Percentiles rank a stretch among this genome's conserved stretches.
phyloP scores from a whole-genome alignment of 2,329 filamentous ascomycete genomes.

The Cytospora chrysosperma region DNA sequence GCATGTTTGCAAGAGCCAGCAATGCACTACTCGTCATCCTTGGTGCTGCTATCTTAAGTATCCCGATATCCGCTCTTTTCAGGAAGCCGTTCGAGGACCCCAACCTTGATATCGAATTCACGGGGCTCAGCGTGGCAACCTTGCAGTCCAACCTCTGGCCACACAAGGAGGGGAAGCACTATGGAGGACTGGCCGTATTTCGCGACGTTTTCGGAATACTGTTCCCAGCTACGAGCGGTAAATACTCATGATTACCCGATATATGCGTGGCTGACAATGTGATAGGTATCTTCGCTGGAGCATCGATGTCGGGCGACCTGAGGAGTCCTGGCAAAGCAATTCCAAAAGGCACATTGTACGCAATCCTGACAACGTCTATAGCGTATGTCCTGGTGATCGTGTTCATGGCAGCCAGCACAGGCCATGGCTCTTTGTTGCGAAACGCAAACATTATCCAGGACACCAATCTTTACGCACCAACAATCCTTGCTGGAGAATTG shows the following conservation, averaged over 20 bases:
- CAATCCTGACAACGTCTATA: conserved; percentile 72
- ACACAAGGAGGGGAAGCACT: conserved; percentile 61
- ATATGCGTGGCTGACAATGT: conserved; percentile 48
- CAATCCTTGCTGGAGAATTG: conserved; percentile 80
- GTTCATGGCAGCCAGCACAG: conserved; percentile 74
- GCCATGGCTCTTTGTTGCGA: conserved; percentile 68
- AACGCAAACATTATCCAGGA: conserved; percentile 80
- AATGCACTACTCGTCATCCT: conserved; percentile 73
- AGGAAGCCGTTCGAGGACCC: conserved; percentile 65
- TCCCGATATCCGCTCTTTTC: conserved; percentile 74
- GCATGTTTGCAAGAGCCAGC: conserved; percentile 77
- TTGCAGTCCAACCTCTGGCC: conserved; percentile 74
- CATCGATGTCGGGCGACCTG: conserved; percentile 87
- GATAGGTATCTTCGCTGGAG: conserved; percentile 64
- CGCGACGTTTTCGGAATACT: conserved; percentile 83
- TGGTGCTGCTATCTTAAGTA: conserved; percentile 72
- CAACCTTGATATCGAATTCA: conserved; percentile 68
- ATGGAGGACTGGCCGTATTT: conserved; percentile 66
- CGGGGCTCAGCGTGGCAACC: conserved; percentile 70
- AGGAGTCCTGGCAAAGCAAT: conserved; percentile 82
- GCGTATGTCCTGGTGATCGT: conserved; percentile 75
- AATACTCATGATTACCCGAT: neutral
- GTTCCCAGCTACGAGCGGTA: conserved; percentile 65
- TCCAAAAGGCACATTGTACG: conserved; percentile 78
- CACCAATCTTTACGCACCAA: conserved; percentile 70